These are phyloP conservation scores for Orbilia blumenaviensis DNA, from an alignment of 2,329 filamentous ascomycete species.

Conservation along the genomic window DNA sequence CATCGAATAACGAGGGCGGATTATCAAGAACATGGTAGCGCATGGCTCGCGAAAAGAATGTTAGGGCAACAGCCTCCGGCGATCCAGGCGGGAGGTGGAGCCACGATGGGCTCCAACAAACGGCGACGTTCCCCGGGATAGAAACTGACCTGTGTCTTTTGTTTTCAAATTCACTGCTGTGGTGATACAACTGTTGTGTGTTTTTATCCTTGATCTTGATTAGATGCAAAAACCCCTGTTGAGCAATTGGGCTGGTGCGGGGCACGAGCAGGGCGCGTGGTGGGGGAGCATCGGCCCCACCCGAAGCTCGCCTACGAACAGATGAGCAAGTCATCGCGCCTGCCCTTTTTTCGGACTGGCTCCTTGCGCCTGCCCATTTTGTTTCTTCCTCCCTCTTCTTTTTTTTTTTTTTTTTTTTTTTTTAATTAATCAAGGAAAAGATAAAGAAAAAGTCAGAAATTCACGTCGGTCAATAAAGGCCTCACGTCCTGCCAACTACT, in stretches of 20 bases:
- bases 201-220: not conserved
- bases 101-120: slow-evolving; percentile 21
- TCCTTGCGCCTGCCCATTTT: slow-evolving; percentile 20
- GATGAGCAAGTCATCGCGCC: slow-evolving; percentile 23
- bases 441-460: not conserved
- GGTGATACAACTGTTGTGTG: not conserved
- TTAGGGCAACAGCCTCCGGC: slow-evolving; percentile 59
- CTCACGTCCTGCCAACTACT: not conserved
- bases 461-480: not conserved
- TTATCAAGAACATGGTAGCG: slow-evolving; percentile 84
- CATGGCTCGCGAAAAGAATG: slow-evolving; percentile 79
- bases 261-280: not conserved
- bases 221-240: not conserved
- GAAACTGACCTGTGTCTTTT: not conserved
- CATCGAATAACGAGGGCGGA: slow-evolving; percentile 84
- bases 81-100: slow-evolving; percentile 6
- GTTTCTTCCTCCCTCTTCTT: not conserved
- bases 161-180: not conserved
- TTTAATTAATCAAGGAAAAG: too few species aligned
- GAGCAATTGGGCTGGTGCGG: not conserved
- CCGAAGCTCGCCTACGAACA: slow-evolving; percentile 7
- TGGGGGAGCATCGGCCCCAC: slow-evolving; percentile 9
- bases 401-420: slow-evolving; percentile 29
- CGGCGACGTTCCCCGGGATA: slow-evolving; percentile 44
- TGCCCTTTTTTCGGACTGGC: slow-evolving; percentile 17